Evolutionary conservation across 192 early-diverging fungal genomes (phyloP), one percentile per base, ranked within the genome.

Genomic region (Helicostylum pulchrum): DNA sequence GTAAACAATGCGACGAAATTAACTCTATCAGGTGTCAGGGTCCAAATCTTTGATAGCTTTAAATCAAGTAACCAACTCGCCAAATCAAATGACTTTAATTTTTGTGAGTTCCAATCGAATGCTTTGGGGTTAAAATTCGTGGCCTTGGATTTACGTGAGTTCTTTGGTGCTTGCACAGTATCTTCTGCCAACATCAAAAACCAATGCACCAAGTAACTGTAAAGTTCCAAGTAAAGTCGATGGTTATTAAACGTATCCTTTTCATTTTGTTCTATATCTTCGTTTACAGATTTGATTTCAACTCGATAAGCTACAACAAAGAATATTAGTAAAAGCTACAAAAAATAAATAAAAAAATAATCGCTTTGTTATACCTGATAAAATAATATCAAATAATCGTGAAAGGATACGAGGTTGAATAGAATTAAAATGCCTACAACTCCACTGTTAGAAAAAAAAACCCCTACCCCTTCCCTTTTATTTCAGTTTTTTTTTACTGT

Each of bases 131-230:
- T 58, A 11, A 47, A 55, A 19, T 50, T 36, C 19, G 20, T 61
- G 7, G 23, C 26, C 32, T 64, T 70, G 20, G 23, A 39, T 61
- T 65, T 59, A 30, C 19, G n/a, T 44, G 42, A 53, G 46, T 64
- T 67, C 34, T 62, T 32, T 51, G 61, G 66, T 19, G 63, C 78
- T 11, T 65, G 77, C 0, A 68, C 32, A 7, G 72, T 59, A 12
- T 83, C 80, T 70, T 92, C 89, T 50, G 82, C 87, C 7, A 79
- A 66, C 50, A 82, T 80, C 42, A 95, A 74, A 12, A 90, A 74
- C 93, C 95, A 97, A 61, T 90, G 85, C 52, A 93, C 73, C 51
- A 94, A 54, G 63, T 91, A 97, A 4, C 86, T 87, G 61, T 94
- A 96, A 64, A 92, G 80, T 72, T 95, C 91, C 7, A 96, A 76